Evolutionary conservation across 2,329 filamentous ascomycete genomes (phyloP), one percentile per base, ranked within the genome.

Genomic region (Knufia petricola): DNA sequence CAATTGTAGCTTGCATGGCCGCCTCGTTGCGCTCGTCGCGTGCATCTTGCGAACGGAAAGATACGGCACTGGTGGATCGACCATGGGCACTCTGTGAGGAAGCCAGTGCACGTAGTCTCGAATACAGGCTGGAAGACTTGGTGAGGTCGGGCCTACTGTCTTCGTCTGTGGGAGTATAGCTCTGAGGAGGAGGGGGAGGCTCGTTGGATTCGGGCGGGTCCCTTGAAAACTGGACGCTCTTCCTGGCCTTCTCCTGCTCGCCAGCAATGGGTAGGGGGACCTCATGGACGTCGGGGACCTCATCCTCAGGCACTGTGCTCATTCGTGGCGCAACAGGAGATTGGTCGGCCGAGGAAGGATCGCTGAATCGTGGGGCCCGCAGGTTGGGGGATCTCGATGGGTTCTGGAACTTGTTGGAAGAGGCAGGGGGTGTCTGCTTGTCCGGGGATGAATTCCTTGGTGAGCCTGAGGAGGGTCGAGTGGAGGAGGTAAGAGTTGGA

Each of bases 181-280:
- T 78, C 17, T 70, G 63, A 17, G 65, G 56, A 6, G 73, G 66
- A 3, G 72, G 66, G 6, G 73, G 66, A 3, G 72, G 66, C 28
- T 77, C 58, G 46, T 79, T 55, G 65, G 61, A 54, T 63, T 74
- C 69, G 23, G 67, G 64, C 43, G 79, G 73, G 12, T 75, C 69
- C 24, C 78, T 74, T 2, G 77, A 79, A 61, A 94, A 92, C 58
- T 92, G 86, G 2, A 94, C 85, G 61, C 83, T 90, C 48, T 59
- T 57, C 41, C 53, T 32, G n/a, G 21, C 7, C 9, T 34, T 34
- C 7, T 28, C 15, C 36, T 38, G 44, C 20, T 28, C 44, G 4
- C 28, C 34, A 39, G 17, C 20, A 9, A 30, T n/a, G n/a, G n/a
- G n/a, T n/a, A n/a, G n/a, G n/a, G n/a, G n/a, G n/a, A n/a, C n/a